Conservation (phyloP, 495 filamentous ascomycete species). For the Letharia columbiana region DNA sequence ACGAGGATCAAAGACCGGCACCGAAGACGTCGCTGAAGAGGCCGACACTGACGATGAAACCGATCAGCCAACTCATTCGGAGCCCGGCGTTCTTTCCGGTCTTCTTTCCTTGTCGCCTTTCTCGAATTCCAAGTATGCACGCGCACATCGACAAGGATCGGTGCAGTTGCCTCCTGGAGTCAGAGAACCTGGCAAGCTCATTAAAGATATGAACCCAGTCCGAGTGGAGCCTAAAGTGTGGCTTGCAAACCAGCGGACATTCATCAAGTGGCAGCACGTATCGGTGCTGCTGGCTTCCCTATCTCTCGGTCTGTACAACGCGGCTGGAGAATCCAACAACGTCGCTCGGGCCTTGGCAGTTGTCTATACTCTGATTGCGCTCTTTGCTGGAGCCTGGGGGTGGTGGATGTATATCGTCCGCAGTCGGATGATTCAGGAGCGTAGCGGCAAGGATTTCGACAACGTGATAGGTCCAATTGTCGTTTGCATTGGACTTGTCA, state of each 20-base stretch:
- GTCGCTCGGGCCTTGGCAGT: conserved; percentile 68
- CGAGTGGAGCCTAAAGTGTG: conserved; percentile 95
- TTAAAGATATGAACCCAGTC: conserved; percentile 87
- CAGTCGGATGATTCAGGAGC: conserved; percentile 64
- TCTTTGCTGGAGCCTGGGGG: conserved; percentile 80
- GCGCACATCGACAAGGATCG: conserved; percentile 38
- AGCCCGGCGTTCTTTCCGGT: conserved; percentile 32
- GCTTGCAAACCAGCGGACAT: conserved; percentile 94
- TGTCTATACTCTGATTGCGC: conserved; percentile 71
- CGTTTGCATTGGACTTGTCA: conserved; percentile 67
- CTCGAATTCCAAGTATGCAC: conserved; percentile 61
- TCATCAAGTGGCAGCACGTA: conserved; percentile 96
- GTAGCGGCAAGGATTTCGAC: conserved; percentile 90
- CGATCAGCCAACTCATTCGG: conserved; percentile 20
- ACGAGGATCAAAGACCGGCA: conserved; percentile 23
- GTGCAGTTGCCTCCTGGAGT: conserved; percentile 70
- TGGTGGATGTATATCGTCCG: conserved; percentile 72
- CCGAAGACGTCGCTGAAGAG: conserved; percentile 31
- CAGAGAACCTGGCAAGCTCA: conserved; percentile 68
- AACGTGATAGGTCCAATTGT: conserved; percentile 75
- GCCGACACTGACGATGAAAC: conserved; percentile 37
- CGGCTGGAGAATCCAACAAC: conserved; percentile 61
- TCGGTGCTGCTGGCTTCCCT: conserved; percentile 74
- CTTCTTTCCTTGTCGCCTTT: conserved; percentile 61
- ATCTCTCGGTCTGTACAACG: conserved; percentile 78